Evolutionary conservation across 2,329 filamentous ascomycete species (phyloP), one percentile per base, ranked within the genome.

Genomic region (Cercospora citrullina): DNA sequence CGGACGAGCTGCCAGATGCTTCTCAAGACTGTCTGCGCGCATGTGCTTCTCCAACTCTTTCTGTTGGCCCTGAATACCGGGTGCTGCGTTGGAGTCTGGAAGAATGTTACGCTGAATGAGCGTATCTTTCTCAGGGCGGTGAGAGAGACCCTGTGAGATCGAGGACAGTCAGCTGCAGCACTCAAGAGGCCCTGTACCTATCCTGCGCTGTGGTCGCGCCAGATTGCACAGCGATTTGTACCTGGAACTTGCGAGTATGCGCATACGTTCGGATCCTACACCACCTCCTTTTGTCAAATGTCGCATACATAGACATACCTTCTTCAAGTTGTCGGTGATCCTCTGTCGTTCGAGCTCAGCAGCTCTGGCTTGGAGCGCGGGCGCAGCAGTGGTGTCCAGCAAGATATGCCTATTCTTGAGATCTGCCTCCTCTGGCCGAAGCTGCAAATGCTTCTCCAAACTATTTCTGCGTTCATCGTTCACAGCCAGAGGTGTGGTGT

Each of bases 31-130:
- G 79, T 97, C 92, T 68, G 89, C 91, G 14, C 91, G 87, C 93
- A 97, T 97, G 79, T 93, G 90, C 78, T 90, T 93, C 80, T 93
- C 88, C 51, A 97, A 88, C 83, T 96, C 92, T 76, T 87, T 90
- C 80, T 95, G 93, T 70, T 93, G 88, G 65, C 90, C 92, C 77
- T 90, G 89, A 64, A 97, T 84, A 2, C 90, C 87, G 0, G 94
- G 93, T 0, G 93, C 93, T 18, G 91, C 92, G 62, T 81, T 90
- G 33, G 91, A 91, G 65, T 89, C 88, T 28, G 92, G 91, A 28
- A 97, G 89, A 78, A 97, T 97, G 81, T 97, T 96, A 74, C 89
- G 91, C 78, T 95, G 91, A 70, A 97, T 83, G 23, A 97, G 85
- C 75, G 92, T 88, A 39, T 92, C 87, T 66, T 91, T 89, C 23